These are phyloP conservation scores for Plantago rigida DNA, from an alignment of 305 asterid genomes.

Conservation along the genomic window DNA sequence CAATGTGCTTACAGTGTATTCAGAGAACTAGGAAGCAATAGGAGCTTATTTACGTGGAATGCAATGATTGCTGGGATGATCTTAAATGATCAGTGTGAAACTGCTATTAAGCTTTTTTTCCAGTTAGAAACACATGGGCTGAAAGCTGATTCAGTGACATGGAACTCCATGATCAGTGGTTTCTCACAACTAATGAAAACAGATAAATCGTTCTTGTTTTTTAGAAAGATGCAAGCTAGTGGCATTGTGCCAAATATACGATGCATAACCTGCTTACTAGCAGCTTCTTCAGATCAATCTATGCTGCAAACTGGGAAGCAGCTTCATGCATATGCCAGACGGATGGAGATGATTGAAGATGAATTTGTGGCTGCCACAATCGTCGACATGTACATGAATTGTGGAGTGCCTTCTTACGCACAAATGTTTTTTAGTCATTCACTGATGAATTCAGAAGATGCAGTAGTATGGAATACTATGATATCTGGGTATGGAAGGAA, in stretches of 20 bases:
- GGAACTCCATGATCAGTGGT: conserved; percentile 85
- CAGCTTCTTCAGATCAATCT: conserved; percentile 54
- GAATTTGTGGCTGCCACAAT: conserved; percentile 55
- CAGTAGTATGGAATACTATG: conserved; percentile 92
- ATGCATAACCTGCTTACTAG: conserved; percentile 57
- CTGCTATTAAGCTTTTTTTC: conserved; percentile 46
- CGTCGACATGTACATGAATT: conserved; percentile 84
- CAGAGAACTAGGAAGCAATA: conserved; percentile 43
- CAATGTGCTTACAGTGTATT: conserved; percentile 49
- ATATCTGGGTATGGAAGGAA: conserved; percentile 78
- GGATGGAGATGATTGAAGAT: conserved; percentile 26
- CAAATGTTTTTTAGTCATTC: conserved; percentile 40
- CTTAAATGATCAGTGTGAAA: conserved; percentile 44
- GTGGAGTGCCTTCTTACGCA: conserved; percentile 50
- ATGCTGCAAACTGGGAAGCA: conserved; percentile 42
- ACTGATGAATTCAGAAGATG: conserved; percentile 43
- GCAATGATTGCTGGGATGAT: conserved; percentile 81
- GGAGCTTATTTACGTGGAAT: conserved; percentile 66
- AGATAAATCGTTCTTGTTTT: conserved; percentile 52
- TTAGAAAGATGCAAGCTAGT: conserved; percentile 52
- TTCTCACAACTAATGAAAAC: conserved; percentile 44
- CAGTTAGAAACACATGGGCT: conserved; percentile 39
- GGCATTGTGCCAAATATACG: conserved; percentile 39
- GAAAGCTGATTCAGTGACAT: conserved; percentile 57
- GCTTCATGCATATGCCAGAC: conserved; percentile 56